Evolutionary conservation across 306 rosid species (phyloP), one percentile per base, ranked within the genome.

Genomic region (Inga laurina): DNA sequence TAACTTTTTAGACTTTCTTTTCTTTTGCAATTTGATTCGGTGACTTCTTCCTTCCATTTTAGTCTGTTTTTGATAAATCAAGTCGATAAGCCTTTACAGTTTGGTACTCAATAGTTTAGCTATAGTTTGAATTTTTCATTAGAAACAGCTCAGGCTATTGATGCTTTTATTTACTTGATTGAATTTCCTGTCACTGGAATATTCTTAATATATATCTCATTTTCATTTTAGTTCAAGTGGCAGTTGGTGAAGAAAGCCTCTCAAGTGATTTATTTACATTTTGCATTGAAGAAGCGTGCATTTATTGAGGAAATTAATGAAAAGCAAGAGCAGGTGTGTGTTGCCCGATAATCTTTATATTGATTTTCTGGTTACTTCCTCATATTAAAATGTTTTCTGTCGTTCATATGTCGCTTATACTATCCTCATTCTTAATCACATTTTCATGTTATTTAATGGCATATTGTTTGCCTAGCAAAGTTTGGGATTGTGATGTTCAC

Each of bases 291-390:
- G 91, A 97, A 89, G 66, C 97, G 99, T 49, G 97, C 87, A 18
- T 84, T 97, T 85, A 86, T 97, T 4, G 98, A 94, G 89, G 99
- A 97, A 84, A 92, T 97, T 88, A 93, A 92, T 0, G 99, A 90
- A 90, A 97, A 97, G 89, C 99, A 94, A 82, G 99, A 94, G 73
- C 99, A 97, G 98, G 99, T 92, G 69, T 94, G 75, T 80, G 54
- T 56, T 48, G 61, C 56, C 41, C 32, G 18, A 46, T 73, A 9
- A 71, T 67, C 80, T 6, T 72, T 64, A 49, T 82, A 80, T 34
- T 75, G 49, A 77, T 48, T 77, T 32, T 66, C 72, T 71, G 49
- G 35, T 76, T 82, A 73, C 51, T 81, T 62, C 59, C 45, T 54
- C 75, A 48, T 65, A 78, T 80, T 19, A 30, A 48, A 85, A 61